Evolutionary conservation across 352 stramenopile species (phyloP).

Genomic region (Phytophthora pini): DNA sequence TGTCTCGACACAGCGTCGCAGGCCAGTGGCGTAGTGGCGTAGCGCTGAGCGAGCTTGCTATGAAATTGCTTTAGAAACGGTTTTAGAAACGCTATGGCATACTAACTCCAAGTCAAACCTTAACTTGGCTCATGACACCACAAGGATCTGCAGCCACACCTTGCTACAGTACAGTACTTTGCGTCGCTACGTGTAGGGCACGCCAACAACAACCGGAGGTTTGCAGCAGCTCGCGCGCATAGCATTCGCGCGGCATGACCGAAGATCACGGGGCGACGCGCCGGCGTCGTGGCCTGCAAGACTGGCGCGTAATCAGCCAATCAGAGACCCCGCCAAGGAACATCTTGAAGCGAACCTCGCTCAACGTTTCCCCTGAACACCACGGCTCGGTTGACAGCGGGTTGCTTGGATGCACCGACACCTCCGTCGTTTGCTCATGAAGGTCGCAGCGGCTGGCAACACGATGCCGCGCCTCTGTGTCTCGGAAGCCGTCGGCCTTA

Average conservation of each 20-base stretch:
- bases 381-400: constrained; percentile 2
- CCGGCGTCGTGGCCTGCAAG: constrained; percentile 16
- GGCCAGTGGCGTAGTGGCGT: no score
- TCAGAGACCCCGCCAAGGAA: constrained; percentile 8
- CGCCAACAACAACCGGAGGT: not conserved
- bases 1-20: no score
- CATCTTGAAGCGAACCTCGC: constrained; percentile 10
- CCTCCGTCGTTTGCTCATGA: constrained; percentile 14
- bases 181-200: not conserved
- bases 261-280: constrained; percentile 20
- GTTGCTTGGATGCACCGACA: not conserved
- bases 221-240: constrained; percentile 9
- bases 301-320: constrained; percentile 18
- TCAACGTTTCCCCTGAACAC: constrained; percentile 13
- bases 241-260: constrained; percentile 13
- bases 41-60: no score
- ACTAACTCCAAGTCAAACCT: constrained; percentile 4
- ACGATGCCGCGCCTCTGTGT: constrained; percentile 13
- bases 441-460: not conserved
- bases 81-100: not conserved
- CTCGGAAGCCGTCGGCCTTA: not conserved
- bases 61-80: constrained; percentile 5
- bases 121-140: not conserved
- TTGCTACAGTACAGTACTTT: no score
- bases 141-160: no score